Base-by-base conservation (phyloP, 805 yeast genomes). In the Candida maris region DNA sequence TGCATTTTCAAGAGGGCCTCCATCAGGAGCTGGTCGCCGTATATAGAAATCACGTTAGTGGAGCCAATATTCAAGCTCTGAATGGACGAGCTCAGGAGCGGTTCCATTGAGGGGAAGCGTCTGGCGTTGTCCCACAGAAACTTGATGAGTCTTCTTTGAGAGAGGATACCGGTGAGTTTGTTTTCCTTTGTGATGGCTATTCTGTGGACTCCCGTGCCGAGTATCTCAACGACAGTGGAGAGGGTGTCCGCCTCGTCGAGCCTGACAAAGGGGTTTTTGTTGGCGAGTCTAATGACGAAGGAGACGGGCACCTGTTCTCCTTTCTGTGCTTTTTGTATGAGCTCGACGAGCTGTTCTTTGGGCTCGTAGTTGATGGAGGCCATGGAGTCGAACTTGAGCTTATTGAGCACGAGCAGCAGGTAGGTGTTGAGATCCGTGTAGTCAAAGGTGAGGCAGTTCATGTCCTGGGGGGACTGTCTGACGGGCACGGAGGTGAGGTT, bases 141-240 rank as follows among this genome's bases (percentile, higher is more conserved):
- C 51, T 77, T 77, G 37, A 91, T 75, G 49, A 87, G 67, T 52
- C 97, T 76, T 59, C 98, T 79, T 65, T 91, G 98, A 0, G 96
- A 86, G 30, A 93, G 68, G 9, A 91, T 77, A 39, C 97, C 97
- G 3, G 83, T 77, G 33, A 89, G 78, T 41, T 70, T 69, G 17
- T 73, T 68, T 32, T 67, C 61, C 32, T 67, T 71, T 13, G 64
- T 60, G 38, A 89, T 85, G 8, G 97, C 96, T 15, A 91, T 77
- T 56, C 98, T 73, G 64, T 93, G 98, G 3, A 89, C 96, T 15
- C 98, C 98, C 26, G 85, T 77, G n/a, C 97, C 97, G 43, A 91
- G 68, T 9, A 85, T 79, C 59, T 87, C 94, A 50, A 85, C 84
- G 2, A 86, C 96, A 4, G 77, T 72, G 27, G 81, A 70, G 35